Evolutionary conservation across 192 early-diverging fungal genomes (phyloP).

Genomic region (Backusella mclennaniae): DNA sequence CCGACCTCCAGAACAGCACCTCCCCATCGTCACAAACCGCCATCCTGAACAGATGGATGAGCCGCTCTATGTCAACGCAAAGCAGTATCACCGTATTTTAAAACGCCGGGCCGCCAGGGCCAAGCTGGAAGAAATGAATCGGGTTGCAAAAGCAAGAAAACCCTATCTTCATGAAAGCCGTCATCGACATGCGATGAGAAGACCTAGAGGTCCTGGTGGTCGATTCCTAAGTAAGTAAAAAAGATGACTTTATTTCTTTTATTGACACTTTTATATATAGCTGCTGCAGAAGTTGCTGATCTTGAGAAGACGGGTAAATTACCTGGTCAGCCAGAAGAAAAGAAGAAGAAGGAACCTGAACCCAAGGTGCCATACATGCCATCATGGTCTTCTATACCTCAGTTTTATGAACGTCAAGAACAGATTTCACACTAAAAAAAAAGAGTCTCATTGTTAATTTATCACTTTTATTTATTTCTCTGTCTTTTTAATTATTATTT

Average conservation of each 20-base stretch:
- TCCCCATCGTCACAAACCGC: neutral
- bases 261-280: conserved; percentile 5
- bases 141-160: conserved; percentile 70
- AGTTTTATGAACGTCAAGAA: neutral
- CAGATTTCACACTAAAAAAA: neutral
- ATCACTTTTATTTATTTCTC: neutral
- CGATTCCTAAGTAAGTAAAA: conserved; percentile 72
- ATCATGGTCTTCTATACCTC: neutral
- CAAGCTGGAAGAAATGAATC: conserved; percentile 76
- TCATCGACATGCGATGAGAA: conserved; percentile 95
- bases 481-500: neutral
- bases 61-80: conserved; percentile 96
- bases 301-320: conserved; percentile 42
- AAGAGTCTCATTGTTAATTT: neutral
- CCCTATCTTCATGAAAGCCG: conserved; percentile 97
- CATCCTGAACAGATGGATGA: conserved; percentile 43
- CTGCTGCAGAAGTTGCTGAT: conserved; percentile 73
- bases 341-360: neutral
- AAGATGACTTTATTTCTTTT: neutral
- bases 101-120: conserved; percentile 90
- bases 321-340: neutral
- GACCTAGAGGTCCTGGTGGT: conserved; percentile 96
- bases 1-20: neutral
- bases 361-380: neutral
- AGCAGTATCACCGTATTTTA: conserved; percentile 97